Evolutionary conservation across 495 filamentous ascomycete species (phyloP), one percentile per base, ranked within the genome.

Genomic region (Xylaria cubensis): DNA sequence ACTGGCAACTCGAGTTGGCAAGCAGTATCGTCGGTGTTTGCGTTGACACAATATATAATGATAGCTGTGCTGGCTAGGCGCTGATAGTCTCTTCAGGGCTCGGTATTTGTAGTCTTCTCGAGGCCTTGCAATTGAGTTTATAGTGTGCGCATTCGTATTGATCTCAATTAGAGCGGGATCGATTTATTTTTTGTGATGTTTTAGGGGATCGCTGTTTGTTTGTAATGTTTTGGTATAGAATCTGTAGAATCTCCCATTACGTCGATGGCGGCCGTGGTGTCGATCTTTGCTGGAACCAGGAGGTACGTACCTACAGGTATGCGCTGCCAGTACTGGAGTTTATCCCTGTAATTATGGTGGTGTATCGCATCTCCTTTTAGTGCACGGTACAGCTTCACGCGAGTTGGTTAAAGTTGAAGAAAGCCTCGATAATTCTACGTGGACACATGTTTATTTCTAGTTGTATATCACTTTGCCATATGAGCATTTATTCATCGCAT

Each of bases 401-500:
- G 24, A 24, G 1, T 24, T 55, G 21, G 10, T 26, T 29, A 53
- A 48, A 48, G 46, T 19, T 48, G 19, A 19, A 50, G 21, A 29
- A 26, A 10, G 1, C 26, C 2, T 41, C 44, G 21, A 32, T 56
- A 42, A 13, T 42, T 10, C 36, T 24, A 56, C 17, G 7, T 48
- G 9, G 56, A 59, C 29, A 59, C 6, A 59, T n/a, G 29, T 36
- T 2, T 36, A 59, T 59, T 59, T 36, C 17, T 4, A 59, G 7
- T 59, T 7, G 4, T 32, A 59, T 5, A 36, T 36, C 56, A 36
- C 56, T 69, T 2, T 66, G 29, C 48, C 42, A 26, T 29, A 4
- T 44, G 15, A 67, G 42, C 65, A 70, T 51, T 46, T n/a, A 55
- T 55, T 64, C 68, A 24, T 70, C 68, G 46, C 44, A 4, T 39